phyloP scores from a whole-genome alignment of 2,329 filamentous ascomycete genomes.

The Arthrocladium fulminans region DNA sequence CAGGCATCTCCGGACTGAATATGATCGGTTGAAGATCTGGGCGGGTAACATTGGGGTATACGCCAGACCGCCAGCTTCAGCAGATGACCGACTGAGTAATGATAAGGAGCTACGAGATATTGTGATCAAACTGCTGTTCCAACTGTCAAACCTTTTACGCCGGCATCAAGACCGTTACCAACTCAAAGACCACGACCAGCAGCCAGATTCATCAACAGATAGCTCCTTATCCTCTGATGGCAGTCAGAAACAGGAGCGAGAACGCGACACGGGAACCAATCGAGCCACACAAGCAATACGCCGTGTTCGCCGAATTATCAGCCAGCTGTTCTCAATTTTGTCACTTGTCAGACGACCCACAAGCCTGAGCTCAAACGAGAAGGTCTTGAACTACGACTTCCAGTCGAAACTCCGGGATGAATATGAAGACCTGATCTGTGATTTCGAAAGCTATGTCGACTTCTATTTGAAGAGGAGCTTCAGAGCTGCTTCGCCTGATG shows the following conservation, averaged over 20 bases:
- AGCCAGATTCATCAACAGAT: neutral
- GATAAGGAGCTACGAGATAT: neutral
- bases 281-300: neutral
- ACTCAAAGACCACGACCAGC: neutral
- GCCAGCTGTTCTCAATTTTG: neutral
- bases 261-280: neutral
- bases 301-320: neutral
- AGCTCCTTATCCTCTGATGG: neutral
- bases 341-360: neutral
- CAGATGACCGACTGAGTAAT: neutral
- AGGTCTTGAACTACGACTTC: neutral
- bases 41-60: neutral
- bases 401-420: neutral
- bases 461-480: neutral
- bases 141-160: neutral
- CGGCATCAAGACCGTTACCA: neutral
- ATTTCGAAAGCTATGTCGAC: neutral
- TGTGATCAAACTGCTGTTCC: neutral
- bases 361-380: neutral
- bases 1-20: neutral
- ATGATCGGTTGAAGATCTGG: constrained; percentile 3
- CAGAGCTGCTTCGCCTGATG: neutral
- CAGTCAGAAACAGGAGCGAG: neutral
- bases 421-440: neutral
- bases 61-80: neutral